A percentile compares a stretch with the other conserved stretches of the same genome.
Evolutionary conservation across 2,329 filamentous ascomycete species (phyloP).

Genomic region (Piedraia hortae): DNA sequence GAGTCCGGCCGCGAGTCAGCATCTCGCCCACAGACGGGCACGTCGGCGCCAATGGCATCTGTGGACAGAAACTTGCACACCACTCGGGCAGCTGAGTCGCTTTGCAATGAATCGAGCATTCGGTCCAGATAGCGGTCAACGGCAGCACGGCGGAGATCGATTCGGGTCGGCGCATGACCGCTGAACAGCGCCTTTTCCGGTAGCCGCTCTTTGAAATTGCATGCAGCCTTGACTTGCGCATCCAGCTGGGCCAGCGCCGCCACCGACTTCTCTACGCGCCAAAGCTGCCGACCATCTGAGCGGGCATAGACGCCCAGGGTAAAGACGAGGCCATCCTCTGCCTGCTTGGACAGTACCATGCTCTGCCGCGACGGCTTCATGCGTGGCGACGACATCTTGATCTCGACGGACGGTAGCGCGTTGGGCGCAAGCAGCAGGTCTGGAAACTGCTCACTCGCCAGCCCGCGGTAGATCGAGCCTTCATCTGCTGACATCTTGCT

Average conservation of each 20-base stretch:
- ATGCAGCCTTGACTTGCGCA: conserved; percentile 45
- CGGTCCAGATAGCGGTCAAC: conserved; percentile 68
- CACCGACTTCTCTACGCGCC: conserved; percentile 84
- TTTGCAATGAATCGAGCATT: conserved; percentile 56
- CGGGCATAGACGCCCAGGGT: conserved; percentile 65
- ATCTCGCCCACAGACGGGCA: conserved; percentile 14
- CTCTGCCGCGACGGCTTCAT: conserved; percentile 77
- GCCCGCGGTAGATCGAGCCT: conserved; percentile 46
- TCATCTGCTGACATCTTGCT: conserved; percentile 5
- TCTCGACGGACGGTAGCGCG: conserved; percentile 57
- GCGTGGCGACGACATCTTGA: conserved; percentile 79
- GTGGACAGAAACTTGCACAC: conserved; percentile 66
- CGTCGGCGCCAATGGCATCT: conserved; percentile 30
- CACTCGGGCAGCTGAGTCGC: conserved; percentile 46
- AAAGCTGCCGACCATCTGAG: conserved; percentile 50
- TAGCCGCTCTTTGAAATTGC: conserved; percentile 44
- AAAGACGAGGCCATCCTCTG: conserved; percentile 84
- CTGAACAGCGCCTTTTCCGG: conserved; percentile 71
- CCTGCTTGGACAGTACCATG: conserved; percentile 42
- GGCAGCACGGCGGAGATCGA: conserved; percentile 60
- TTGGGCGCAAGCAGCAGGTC: conserved; percentile 67
- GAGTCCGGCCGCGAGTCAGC: conserved; percentile 13
- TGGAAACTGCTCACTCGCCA: conserved; percentile 66
- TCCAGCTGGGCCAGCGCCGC: conserved; percentile 58
- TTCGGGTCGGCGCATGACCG: conserved; percentile 76